These are phyloP conservation scores for Pythium oligandrum DNA, from an alignment of 352 stramenopile genomes.

Conservation along the genomic window DNA sequence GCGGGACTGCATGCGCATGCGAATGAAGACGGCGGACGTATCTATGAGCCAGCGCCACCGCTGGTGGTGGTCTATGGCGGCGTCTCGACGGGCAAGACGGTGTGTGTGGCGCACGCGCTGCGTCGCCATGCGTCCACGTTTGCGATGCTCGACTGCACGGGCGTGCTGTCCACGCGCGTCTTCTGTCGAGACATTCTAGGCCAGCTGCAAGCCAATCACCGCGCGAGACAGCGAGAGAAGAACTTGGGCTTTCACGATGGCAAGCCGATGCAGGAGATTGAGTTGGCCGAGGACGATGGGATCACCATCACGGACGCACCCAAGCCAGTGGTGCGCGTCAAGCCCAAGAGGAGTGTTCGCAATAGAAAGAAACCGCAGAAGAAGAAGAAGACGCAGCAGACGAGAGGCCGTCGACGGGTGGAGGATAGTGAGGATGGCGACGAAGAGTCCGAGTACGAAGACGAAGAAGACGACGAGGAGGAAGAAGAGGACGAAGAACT, in stretches of 20 bases:
- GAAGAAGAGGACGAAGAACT: conserved; percentile 4
- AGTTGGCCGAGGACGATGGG: not conserved
- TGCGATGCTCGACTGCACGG: conserved; percentile 68
- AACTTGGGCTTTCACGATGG: not conserved
- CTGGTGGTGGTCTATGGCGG: conserved; percentile 70
- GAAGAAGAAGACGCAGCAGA: not conserved
- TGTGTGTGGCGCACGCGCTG: conserved; percentile 42
- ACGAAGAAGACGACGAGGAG: conserved; percentile 4
- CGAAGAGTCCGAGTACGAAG: not conserved
- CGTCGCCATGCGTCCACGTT: conserved; percentile 25
- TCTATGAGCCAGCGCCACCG: conserved; percentile 40
- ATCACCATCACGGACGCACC: conserved; percentile 14
- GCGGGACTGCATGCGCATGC: conserved; percentile 29
- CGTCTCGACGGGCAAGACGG: conserved; percentile 73
- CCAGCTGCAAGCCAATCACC: conserved; percentile 34
- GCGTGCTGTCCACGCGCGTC: conserved; percentile 52
- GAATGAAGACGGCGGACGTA: conserved; percentile 4
- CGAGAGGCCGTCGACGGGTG: not conserved
- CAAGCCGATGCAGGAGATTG: not conserved
- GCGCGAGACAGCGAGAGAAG: not conserved
- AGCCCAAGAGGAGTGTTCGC: too few relatives aligned
- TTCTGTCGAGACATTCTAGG: conserved; percentile 71
- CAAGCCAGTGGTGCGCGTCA: too few relatives aligned
- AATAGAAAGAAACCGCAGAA: not conserved
- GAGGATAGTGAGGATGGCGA: not conserved